A percentile compares a stretch with the other conserved stretches of the same genome.
Conservation (phyloP, 2,329 filamentous ascomycete genomes). For the Colletotrichum sp. region DNA sequence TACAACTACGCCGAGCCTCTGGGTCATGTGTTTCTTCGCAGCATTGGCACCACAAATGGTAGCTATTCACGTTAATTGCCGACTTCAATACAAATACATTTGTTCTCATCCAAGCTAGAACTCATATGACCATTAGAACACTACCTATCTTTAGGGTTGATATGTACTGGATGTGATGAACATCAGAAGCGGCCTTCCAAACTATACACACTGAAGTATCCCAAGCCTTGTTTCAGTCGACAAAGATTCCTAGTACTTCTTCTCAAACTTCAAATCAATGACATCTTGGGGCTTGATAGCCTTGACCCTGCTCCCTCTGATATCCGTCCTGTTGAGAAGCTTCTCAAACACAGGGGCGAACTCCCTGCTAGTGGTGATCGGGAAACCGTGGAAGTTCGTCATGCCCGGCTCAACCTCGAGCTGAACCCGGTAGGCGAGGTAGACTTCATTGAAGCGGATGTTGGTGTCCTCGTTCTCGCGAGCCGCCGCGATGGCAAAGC, state of each 20-base stretch:
- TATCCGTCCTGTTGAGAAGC: constrained; percentile 1
- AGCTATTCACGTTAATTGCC: background rate
- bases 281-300: background rate
- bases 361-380: background rate
- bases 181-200: background rate
- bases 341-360: constrained; percentile 5
- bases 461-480: constrained; percentile 33
- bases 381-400: background rate
- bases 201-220: background rate
- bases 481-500: constrained; percentile 33
- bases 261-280: background rate
- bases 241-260: background rate
- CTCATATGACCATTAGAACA: background rate
- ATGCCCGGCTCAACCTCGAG: constrained; percentile 21
- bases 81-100: no score
- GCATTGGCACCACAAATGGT: background rate
- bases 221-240: background rate
- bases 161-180: background rate
- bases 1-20: background rate
- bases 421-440: constrained; percentile 34
- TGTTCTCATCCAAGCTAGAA: background rate
- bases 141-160: background rate
- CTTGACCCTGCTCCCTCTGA: background rate
- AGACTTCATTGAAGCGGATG: constrained; percentile 44
- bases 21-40: background rate